These are phyloP conservation scores for Boletus reticulatus DNA, from an alignment of 768 basidiomycete genomes.

Conservation along the genomic window DNA sequence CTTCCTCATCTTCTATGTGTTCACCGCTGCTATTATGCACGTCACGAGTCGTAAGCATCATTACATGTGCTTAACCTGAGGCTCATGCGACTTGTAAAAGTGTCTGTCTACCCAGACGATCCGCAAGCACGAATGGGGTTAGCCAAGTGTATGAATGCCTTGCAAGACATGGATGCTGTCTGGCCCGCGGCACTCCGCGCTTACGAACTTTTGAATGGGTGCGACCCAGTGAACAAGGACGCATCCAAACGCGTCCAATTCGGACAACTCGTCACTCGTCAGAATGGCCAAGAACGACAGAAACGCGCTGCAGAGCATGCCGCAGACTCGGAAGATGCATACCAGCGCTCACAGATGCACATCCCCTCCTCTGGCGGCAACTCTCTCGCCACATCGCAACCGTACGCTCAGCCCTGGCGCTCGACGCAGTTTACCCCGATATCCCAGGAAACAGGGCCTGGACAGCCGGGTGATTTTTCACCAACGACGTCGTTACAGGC, in stretches of 20 bases:
- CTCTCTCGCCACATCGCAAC: constrained; percentile 9
- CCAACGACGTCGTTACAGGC: constrained; percentile 5
- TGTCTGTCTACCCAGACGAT: constrained; percentile 62
- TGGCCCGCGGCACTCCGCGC: constrained; percentile 81
- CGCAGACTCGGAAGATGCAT: constrained; percentile 37
- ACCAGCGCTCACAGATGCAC: constrained; percentile 23
- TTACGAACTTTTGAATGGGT: constrained; percentile 66
- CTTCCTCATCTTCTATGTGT: constrained; percentile 76
- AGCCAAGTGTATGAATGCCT: constrained; percentile 61
- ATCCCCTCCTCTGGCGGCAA: constrained; percentile 1
- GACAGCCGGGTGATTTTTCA: constrained; percentile 11
- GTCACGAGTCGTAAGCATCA: constrained; percentile 57
- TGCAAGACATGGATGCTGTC: constrained; percentile 61
- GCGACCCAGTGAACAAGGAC: constrained; percentile 37
- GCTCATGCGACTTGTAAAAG: constrained; percentile 33
- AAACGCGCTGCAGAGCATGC: constrained; percentile 63
- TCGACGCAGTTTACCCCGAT: constrained; percentile 21
- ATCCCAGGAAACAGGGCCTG: constrained; percentile 3
- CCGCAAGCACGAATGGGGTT: constrained; percentile 69
- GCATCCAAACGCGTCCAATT: not conserved
- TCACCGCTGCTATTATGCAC: constrained; percentile 80
- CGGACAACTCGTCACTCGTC: constrained; percentile 12
- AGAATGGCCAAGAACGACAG: constrained; percentile 34
- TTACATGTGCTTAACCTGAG: not conserved
- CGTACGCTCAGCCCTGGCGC: constrained; percentile 31